Conservation (phyloP, 164 flowering plant genomes). For the Nelumbo lutea region DNA sequence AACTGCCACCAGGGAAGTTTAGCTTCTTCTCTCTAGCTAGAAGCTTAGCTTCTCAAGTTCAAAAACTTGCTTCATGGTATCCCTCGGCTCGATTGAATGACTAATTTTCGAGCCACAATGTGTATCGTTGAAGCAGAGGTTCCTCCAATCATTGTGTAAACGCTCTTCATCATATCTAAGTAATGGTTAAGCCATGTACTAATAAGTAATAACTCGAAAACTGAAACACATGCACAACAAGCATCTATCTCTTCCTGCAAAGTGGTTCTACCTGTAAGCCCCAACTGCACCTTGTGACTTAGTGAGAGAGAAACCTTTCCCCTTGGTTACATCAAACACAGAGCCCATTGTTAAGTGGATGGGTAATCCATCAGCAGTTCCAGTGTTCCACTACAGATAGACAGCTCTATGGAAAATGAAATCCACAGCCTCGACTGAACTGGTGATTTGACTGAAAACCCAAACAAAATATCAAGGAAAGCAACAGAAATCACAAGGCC, state of each 20-base stretch:
- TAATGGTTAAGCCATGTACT: slow-evolving; percentile 57
- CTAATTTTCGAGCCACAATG: background rate
- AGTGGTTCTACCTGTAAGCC: slow-evolving; percentile 59
- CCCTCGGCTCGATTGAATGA: slow-evolving; percentile 22
- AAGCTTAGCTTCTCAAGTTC: slow-evolving; percentile 85
- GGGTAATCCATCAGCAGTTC: slow-evolving; percentile 42
- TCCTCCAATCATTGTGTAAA: slow-evolving; percentile 75
- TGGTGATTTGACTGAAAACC: too few species aligned
- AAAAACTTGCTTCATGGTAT: slow-evolving; percentile 60
- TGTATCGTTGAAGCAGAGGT: slow-evolving; percentile 68
- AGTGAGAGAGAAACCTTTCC: slow-evolving; percentile 51
- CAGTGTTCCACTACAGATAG: slow-evolving; percentile 33
- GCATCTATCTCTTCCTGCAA: slow-evolving; percentile 88
- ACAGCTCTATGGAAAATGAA: background rate
- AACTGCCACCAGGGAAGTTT: slow-evolving; percentile 69
- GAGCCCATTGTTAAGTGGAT: slow-evolving; percentile 65
- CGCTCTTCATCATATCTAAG: slow-evolving; percentile 63
- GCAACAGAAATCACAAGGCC: too few species aligned
- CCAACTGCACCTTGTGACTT: slow-evolving; percentile 58
- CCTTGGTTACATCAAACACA: slow-evolving; percentile 92
- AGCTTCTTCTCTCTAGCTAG: slow-evolving; percentile 78
- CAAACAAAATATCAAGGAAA: too few species aligned
- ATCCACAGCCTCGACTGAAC: too few species aligned
- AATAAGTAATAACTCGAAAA: slow-evolving; percentile 92
- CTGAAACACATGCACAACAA: slow-evolving; percentile 92